phyloP scores from a whole-genome alignment of 768 basidiomycete species.

The Trametes meyenii region DNA sequence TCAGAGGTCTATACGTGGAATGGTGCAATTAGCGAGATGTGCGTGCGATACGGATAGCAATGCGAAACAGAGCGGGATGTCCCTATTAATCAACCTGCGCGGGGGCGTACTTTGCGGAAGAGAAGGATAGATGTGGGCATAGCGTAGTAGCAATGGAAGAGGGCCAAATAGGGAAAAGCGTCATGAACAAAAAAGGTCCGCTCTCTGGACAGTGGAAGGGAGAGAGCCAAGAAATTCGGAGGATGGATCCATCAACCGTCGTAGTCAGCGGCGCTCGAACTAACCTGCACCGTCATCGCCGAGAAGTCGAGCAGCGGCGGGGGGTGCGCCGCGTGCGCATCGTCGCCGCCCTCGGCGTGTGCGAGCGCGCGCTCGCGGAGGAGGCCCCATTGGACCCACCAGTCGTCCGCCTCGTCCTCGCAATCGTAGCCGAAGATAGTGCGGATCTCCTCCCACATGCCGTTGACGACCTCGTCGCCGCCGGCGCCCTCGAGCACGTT shows the following conservation, averaged over 20 bases:
- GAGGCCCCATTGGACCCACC: slow-evolving; percentile 42
- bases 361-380: slow-evolving; percentile 30
- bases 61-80: not conserved
- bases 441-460: slow-evolving; percentile 35
- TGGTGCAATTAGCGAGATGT: slow-evolving; percentile 2
- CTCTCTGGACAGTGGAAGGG: not conserved
- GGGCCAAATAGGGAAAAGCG: too few species aligned
- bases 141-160: too few species aligned
- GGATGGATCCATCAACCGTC: not conserved
- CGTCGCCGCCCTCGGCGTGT: not conserved
- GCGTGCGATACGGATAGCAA: not conserved
- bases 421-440: slow-evolving; percentile 39
- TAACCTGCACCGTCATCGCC: slow-evolving; percentile 16
- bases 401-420: slow-evolving; percentile 41
- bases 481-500: slow-evolving; percentile 26
- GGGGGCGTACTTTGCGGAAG: too few species aligned
- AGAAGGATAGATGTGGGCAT: not conserved
- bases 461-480: slow-evolving; percentile 26
- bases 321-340: not conserved
- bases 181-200: not conserved
- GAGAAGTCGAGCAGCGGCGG: slow-evolving; percentile 10
- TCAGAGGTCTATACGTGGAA: slow-evolving; percentile 2
- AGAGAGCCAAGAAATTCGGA: not conserved
- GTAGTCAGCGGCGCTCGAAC: not conserved
- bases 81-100: not conserved